A percentile compares a stretch with the other conserved stretches of the same genome.
These are phyloP conservation scores for Acanthamoeba quina DNA, from an alignment of 208 protist genomes.

Conservation along the genomic window DNA sequence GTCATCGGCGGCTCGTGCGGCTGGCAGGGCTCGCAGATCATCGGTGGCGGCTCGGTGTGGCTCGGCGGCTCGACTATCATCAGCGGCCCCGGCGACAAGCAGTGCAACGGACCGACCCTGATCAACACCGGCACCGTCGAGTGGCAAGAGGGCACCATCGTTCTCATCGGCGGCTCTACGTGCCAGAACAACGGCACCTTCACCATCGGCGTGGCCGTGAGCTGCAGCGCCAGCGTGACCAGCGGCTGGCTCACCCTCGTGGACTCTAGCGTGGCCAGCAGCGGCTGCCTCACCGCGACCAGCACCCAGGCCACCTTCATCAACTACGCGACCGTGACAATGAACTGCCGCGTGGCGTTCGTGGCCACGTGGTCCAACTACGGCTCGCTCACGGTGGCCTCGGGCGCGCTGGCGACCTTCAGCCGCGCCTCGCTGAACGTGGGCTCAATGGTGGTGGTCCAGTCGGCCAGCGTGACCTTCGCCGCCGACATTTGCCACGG, in stretches of 20 bases:
- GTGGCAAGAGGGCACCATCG: slow-evolving; percentile 27
- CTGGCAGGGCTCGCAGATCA: slow-evolving; percentile 43
- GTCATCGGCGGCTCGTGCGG: slow-evolving; percentile 26
- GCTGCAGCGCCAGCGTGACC: slow-evolving; percentile 35
- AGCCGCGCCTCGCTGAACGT: not conserved
- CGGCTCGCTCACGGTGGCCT: slow-evolving; percentile 16
- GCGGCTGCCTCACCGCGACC: not conserved
- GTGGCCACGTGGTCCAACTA: slow-evolving; percentile 25
- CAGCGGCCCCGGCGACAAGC: slow-evolving; percentile 33
- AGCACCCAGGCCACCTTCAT: slow-evolving; percentile 18
- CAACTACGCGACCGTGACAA: slow-evolving; percentile 5
- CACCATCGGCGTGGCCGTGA: slow-evolving; percentile 13
- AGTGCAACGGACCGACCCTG: not conserved
- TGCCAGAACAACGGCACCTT: slow-evolving; percentile 72
- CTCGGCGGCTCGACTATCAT: slow-evolving; percentile 52
- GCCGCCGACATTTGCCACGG: slow-evolving; percentile 2
- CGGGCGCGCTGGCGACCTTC: not conserved
- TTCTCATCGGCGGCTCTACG: slow-evolving; percentile 52
- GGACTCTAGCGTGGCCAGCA: not conserved
- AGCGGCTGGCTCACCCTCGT: not conserved
- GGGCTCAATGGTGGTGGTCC: not conserved
- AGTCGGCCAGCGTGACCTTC: slow-evolving; percentile 42
- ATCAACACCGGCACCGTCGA: slow-evolving; percentile 35
- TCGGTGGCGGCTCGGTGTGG: not conserved
- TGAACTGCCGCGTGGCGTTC: slow-evolving; percentile 29